Evolutionary conservation across 2,329 filamentous ascomycete species (phyloP).

Genomic region (Fusarium nelsonii): DNA sequence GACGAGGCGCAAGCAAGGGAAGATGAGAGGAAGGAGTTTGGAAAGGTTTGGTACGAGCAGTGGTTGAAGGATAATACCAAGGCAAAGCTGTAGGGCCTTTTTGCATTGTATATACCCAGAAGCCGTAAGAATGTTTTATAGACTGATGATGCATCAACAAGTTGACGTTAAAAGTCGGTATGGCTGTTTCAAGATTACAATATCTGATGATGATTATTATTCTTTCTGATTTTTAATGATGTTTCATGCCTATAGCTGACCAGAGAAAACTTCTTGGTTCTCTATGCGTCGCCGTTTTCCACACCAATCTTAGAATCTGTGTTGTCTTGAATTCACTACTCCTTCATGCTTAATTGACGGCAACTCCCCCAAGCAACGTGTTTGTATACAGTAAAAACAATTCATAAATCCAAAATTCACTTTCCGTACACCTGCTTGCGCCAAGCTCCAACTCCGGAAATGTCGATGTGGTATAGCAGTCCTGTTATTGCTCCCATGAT

Average conservation of each 20-base stretch:
- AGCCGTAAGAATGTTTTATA: not conserved
- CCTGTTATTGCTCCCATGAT: constrained; percentile 20
- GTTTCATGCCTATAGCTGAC: not conserved
- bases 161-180: not conserved
- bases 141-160: not conserved
- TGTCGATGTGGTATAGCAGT: constrained; percentile 17
- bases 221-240: not conserved
- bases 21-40: constrained; percentile 58
- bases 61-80: constrained; percentile 57
- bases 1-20: constrained; percentile 56
- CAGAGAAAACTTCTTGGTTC: not conserved
- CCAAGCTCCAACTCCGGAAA: constrained; percentile 33
- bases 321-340: not conserved
- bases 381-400: not conserved
- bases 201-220: not conserved
- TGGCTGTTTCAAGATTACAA: not conserved
- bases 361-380: not conserved
- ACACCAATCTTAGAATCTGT: not conserved
- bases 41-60: constrained; percentile 63
- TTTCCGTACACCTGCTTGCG: constrained; percentile 13
- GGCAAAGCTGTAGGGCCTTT: constrained; percentile 52
- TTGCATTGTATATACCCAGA: constrained; percentile 5
- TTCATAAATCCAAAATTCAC: constrained; percentile 2
- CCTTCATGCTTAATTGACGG: not conserved
- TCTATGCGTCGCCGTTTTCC: not conserved